Conservation (phyloP, 2,329 filamentous ascomycete genomes). For the Pseudogymnoascus sp. region DNA sequence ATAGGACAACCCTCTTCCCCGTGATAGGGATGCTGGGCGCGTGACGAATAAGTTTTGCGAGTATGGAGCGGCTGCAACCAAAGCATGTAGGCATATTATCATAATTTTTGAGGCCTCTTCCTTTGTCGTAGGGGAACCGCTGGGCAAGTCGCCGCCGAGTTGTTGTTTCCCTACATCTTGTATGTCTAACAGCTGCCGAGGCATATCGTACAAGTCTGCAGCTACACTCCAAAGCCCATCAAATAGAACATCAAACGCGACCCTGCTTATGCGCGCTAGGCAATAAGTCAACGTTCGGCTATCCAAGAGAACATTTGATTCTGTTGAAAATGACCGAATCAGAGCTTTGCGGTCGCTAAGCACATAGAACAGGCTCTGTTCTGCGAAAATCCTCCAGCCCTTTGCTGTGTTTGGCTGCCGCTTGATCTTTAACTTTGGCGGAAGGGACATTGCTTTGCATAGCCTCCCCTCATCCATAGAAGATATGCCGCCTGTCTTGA, state of each 20-base stretch:
- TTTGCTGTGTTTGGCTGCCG: not conserved
- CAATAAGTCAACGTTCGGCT: slow-evolving; percentile 56
- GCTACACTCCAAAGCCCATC: slow-evolving; percentile 57
- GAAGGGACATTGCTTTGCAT: not conserved
- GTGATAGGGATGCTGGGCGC: not conserved
- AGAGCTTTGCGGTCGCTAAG: slow-evolving; percentile 48
- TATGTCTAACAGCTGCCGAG: slow-evolving; percentile 30
- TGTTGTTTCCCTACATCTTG: slow-evolving; percentile 11
- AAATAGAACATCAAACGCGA: slow-evolving; percentile 49
- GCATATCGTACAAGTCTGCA: slow-evolving; percentile 48
- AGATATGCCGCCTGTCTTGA: not conserved
- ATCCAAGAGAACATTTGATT: slow-evolving; percentile 43
- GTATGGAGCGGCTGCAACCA: slow-evolving; percentile 49
- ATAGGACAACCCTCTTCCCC: slow-evolving; percentile 20
- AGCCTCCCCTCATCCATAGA: not conserved
- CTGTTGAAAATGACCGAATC: slow-evolving; percentile 47
- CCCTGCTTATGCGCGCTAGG: slow-evolving; percentile 50
- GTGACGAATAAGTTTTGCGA: slow-evolving; percentile 30
- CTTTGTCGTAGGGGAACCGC: slow-evolving; percentile 17
- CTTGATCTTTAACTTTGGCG: not conserved
- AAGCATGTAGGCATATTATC: slow-evolving; percentile 53
- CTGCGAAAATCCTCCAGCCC: slow-evolving; percentile 51
- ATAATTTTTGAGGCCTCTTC: slow-evolving; percentile 24
- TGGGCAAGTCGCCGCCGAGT: slow-evolving; percentile 13
- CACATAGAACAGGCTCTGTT: slow-evolving; percentile 56